Evolutionary conservation across 257 asterid species (phyloP).

Genomic region (Marsdenia floribunda): DNA sequence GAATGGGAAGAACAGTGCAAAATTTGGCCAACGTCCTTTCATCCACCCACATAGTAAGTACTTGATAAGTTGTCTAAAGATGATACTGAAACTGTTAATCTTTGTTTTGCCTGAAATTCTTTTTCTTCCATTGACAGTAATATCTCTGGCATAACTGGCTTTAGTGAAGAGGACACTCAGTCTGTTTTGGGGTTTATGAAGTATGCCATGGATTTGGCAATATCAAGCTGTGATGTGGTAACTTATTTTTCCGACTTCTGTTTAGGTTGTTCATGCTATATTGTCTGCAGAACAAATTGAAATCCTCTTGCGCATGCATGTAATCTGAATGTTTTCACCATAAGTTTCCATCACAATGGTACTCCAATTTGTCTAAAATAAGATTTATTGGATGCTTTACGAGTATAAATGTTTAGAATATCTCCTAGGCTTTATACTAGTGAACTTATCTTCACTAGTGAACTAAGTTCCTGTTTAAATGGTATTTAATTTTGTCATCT

Average conservation of each 20-base stretch:
- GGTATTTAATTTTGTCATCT: neutral
- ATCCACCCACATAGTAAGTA: slow-evolving; percentile 86
- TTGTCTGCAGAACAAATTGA: neutral
- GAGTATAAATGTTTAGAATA: neutral
- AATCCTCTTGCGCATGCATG: neutral
- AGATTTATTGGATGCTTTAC: neutral
- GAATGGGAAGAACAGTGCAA: slow-evolving; percentile 98
- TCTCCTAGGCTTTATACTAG: neutral
- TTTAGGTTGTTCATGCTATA: neutral
- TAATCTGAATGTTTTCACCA: neutral
- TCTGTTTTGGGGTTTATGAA: slow-evolving; percentile 62
- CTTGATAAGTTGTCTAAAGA: neutral
- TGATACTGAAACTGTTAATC: neutral
- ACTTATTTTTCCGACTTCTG: slow-evolving; percentile 11
- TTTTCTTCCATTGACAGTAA: slow-evolving; percentile 46
- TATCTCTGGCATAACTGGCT: slow-evolving; percentile 86
- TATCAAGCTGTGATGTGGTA: slow-evolving; percentile 49
- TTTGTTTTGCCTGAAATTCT: slow-evolving; percentile 3
- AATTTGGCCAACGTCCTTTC: slow-evolving; percentile 95
- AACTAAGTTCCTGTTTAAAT: neutral
- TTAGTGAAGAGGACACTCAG: slow-evolving; percentile 57
- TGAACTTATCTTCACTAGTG: neutral
- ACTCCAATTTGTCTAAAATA: neutral
- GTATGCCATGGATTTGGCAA: slow-evolving; percentile 56
- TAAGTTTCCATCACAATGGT: neutral